These are phyloP conservation scores for Pelagophyceae sp. DNA, from an alignment of 352 stramenopile genomes.

Conservation along the genomic window DNA sequence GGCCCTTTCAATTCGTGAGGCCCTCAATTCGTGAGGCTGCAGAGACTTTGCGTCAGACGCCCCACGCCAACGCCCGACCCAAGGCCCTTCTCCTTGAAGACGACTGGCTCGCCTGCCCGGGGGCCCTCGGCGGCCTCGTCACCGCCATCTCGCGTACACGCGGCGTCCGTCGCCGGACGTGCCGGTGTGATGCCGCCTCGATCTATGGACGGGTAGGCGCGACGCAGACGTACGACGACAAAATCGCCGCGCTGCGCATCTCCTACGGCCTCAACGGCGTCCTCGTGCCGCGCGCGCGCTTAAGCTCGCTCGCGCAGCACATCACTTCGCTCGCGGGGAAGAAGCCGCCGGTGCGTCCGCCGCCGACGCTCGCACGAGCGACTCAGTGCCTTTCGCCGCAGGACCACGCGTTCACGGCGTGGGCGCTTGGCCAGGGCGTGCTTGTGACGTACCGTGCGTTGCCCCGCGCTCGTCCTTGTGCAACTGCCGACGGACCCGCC, in stretches of 20 bases:
- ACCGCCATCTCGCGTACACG: not conserved
- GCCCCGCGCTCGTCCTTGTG: not conserved
- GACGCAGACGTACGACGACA: not conserved
- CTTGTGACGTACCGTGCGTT: constrained; percentile 10
- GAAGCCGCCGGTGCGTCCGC: not conserved
- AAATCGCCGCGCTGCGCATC: not conserved
- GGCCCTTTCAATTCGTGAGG: too few relatives aligned
- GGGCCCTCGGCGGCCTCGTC: not conserved
- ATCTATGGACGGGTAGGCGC: not conserved
- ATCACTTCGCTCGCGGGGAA: not conserved
- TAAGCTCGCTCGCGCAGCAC: not conserved
- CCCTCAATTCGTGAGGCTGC: too few relatives aligned
- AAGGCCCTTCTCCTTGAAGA: constrained; percentile 10
- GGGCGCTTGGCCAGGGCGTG: not conserved
- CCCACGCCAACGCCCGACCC: too few relatives aligned
- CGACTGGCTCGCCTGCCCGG: constrained; percentile 13
- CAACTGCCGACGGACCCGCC: not conserved
- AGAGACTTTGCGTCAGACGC: too few relatives aligned
- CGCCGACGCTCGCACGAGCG: not conserved
- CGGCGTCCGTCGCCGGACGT: not conserved
- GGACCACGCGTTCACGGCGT: constrained; percentile 10
- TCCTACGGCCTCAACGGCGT: constrained; percentile 21
- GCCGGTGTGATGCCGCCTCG: not conserved
- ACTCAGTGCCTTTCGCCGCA: not conserved
- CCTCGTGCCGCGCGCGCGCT: not conserved